A percentile compares a stretch with the other conserved stretches of the same genome.
phyloP scores from a whole-genome alignment of 2,329 filamentous ascomycete genomes.

The Rasamsonia emersonii region DNA sequence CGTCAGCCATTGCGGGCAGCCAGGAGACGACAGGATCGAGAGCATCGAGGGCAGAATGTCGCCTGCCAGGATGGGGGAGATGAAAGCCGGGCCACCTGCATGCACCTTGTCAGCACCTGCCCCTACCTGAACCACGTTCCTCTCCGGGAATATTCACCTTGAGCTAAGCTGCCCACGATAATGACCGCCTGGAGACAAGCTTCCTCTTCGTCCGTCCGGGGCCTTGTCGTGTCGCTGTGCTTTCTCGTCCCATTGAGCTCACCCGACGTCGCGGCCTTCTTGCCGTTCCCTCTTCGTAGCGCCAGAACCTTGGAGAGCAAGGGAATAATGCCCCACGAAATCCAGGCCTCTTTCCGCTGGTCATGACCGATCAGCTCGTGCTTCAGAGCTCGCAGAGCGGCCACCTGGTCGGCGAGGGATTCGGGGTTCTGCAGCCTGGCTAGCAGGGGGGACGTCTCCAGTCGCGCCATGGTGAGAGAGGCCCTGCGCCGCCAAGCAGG shows the following conservation, averaged over 20 bases:
- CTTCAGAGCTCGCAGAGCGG: constrained; percentile 65
- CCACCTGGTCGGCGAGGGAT: constrained; percentile 33
- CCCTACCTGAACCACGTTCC: not conserved
- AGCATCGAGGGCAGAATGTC: constrained; percentile 62
- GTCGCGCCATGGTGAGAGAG: constrained; percentile 44
- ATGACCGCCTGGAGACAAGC: constrained; percentile 71
- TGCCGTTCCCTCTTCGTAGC: constrained; percentile 35
- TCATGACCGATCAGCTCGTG: constrained; percentile 84
- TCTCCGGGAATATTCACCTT: constrained; percentile 56
- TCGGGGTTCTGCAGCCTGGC: constrained; percentile 49
- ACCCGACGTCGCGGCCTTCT: constrained; percentile 17
- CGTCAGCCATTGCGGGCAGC: constrained; percentile 57
- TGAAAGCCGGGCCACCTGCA: constrained; percentile 69
- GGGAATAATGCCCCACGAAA: constrained; percentile 57
- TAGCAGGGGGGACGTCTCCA: constrained; percentile 46
- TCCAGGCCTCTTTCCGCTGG: constrained; percentile 73
- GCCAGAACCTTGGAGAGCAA: constrained; percentile 42
- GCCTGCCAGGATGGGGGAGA: constrained; percentile 63
- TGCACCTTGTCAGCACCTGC: constrained; percentile 12
- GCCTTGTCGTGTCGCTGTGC: constrained; percentile 19
- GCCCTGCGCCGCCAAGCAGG: not conserved
- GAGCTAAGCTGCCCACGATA: constrained; percentile 74
- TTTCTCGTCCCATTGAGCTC: constrained; percentile 20
- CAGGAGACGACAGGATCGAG: constrained; percentile 56
- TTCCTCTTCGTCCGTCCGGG: constrained; percentile 55